phyloP scores from a whole-genome alignment of 140 eudicot species.

The Flaveria floridana region DNA sequence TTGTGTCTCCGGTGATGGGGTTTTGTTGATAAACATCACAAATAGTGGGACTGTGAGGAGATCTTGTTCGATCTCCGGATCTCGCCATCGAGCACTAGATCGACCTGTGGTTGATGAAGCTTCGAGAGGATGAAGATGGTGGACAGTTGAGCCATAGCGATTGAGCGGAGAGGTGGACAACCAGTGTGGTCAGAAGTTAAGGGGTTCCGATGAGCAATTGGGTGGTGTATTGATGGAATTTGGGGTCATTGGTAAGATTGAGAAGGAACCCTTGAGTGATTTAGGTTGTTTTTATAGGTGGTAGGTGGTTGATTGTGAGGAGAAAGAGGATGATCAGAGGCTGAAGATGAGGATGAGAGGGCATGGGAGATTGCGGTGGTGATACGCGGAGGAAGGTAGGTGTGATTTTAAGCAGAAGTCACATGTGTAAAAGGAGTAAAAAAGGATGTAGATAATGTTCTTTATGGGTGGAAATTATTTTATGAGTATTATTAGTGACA shows the following conservation, averaged over 20 bases:
- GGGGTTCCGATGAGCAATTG: conserved; percentile 45
- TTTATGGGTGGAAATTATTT: background rate
- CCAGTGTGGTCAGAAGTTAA: conserved; percentile 39
- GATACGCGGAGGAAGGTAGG: background rate
- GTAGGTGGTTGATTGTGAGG: conserved; percentile 17
- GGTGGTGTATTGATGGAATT: conserved; percentile 51
- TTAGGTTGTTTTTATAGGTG: conserved; percentile 35
- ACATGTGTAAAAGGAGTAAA: background rate
- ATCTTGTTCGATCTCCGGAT: conserved; percentile 1
- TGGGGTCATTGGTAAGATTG: conserved; percentile 47
- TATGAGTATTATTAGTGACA: background rate
- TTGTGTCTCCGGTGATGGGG: conserved; percentile 38
- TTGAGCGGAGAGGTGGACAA: conserved; percentile 59
- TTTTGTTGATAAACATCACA: conserved; percentile 46
- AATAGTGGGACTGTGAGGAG: background rate
- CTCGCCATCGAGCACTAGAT: conserved; percentile 52
- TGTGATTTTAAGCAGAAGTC: background rate
- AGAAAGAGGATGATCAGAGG: background rate
- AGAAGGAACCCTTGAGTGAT: conserved; percentile 38
- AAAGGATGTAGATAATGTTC: conserved; percentile 20
- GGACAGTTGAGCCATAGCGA: conserved; percentile 46
- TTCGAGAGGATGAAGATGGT: conserved; percentile 31
- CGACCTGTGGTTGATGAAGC: conserved; percentile 38
- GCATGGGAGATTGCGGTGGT: conserved; percentile 32
- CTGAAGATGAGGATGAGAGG: conserved; percentile 26